phyloP scores from a whole-genome alignment of 78 protist species.

The Dictyostelium purpureum region DNA sequence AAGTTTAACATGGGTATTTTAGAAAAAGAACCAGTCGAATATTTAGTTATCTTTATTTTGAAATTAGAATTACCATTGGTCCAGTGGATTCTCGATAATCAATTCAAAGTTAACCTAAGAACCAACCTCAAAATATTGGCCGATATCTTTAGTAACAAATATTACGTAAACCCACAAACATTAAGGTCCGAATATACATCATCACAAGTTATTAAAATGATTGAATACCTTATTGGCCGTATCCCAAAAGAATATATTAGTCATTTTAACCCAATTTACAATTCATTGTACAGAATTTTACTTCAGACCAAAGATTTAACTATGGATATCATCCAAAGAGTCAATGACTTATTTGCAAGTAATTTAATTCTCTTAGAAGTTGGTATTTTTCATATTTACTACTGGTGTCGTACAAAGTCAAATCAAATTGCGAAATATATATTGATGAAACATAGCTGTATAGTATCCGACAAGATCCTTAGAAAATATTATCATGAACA shows the following conservation, averaged over 20 bases:
- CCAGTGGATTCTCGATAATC: background rate
- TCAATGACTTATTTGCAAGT: background rate
- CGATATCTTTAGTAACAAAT: background rate
- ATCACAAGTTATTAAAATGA: background rate
- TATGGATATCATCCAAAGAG: background rate
- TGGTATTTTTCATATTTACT: background rate
- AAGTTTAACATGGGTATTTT: background rate
- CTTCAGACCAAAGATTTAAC: background rate
- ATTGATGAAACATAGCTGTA: background rate
- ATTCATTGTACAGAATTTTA: background rate
- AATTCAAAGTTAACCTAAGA: background rate
- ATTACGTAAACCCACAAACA: background rate
- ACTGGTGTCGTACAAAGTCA: background rate
- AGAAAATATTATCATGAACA: conserved; percentile 5
- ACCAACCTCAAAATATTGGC: background rate
- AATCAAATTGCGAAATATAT: background rate
- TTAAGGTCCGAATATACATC: background rate
- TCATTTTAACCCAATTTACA: conserved; percentile 3
- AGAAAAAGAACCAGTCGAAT: background rate
- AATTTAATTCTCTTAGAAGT: background rate
- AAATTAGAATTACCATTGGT: conserved; percentile 1
- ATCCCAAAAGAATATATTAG: background rate
- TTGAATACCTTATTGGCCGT: background rate
- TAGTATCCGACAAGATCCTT: background rate
- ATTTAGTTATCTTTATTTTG: background rate